Conservation (phyloP, 2,329 filamentous ascomycete species). For the Aspergillus pseudoterreus region DNA sequence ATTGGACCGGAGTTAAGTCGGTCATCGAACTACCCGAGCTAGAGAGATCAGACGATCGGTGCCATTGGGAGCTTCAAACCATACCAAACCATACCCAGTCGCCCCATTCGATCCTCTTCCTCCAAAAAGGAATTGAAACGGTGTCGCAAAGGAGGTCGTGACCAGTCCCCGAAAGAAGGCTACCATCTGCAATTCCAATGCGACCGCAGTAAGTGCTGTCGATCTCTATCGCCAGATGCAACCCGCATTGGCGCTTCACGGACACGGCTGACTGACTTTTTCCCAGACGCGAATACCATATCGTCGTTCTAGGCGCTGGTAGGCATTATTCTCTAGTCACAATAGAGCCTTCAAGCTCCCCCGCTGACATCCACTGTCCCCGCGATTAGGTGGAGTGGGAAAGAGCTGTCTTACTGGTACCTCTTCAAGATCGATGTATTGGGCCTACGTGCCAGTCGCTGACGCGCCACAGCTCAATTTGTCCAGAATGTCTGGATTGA, state of each 20-base stretch:
- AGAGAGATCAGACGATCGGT: not conserved
- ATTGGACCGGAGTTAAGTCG: not conserved
- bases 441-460: slow-evolving; percentile 1
- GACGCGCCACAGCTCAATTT: slow-evolving; percentile 67
- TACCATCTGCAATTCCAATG: slow-evolving; percentile 22
- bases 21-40: not conserved
- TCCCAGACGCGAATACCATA: slow-evolving; percentile 70
- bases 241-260: not conserved
- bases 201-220: slow-evolving; percentile 34
- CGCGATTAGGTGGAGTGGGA: slow-evolving; percentile 70
- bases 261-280: not conserved
- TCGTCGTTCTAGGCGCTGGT: slow-evolving; percentile 79
- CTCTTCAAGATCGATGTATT: slow-evolving; percentile 11
- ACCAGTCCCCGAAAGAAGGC: not conserved
- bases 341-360: not conserved
- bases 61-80: not conserved
- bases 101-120: not conserved
- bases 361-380: slow-evolving; percentile 14
- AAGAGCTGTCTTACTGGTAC: slow-evolving; percentile 89
- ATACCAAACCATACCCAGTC: not conserved
- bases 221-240: not conserved
- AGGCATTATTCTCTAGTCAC: slow-evolving; percentile 18
- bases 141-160: not conserved
- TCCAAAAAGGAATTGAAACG: no score
- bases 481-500: slow-evolving; percentile 95